phyloP scores from a whole-genome alignment of 1,284 basidiomycete genomes.

The Neonothopanus nambi region DNA sequence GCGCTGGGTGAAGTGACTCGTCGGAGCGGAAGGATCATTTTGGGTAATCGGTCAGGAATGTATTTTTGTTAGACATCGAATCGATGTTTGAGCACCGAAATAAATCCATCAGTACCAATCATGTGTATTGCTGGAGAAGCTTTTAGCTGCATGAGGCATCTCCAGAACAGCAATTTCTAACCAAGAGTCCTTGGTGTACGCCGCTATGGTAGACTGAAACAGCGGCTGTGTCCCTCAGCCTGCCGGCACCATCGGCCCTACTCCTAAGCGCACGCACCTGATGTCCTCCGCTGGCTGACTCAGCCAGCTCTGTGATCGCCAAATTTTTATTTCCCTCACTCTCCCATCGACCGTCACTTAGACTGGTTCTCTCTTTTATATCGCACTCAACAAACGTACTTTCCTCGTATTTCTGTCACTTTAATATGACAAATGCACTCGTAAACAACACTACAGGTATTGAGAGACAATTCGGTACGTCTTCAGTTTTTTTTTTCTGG shows the following conservation, averaged over 20 bases:
- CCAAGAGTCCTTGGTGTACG: background rate
- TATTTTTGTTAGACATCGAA: constrained; percentile 32
- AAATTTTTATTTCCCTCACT: constrained; percentile 6
- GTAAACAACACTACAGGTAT: constrained; percentile 78
- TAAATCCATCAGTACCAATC: too few relatives aligned
- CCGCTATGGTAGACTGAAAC: background rate
- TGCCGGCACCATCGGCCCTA: too few relatives aligned
- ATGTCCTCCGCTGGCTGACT: too few relatives aligned
- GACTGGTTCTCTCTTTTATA: constrained; percentile 13
- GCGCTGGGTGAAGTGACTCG: constrained; percentile 48
- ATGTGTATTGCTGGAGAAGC: too few relatives aligned
- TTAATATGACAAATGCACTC: constrained; percentile 87
- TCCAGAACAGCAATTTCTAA: background rate
- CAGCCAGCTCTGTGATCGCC: background rate
- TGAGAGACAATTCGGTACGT: constrained; percentile 82
- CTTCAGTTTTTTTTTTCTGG: constrained; percentile 13
- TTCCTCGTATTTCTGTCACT: constrained; percentile 29
- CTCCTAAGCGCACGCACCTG: too few relatives aligned
- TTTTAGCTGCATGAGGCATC: background rate
- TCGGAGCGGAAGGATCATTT: constrained; percentile 43
- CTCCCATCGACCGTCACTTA: constrained; percentile 15
- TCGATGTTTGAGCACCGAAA: too few relatives aligned
- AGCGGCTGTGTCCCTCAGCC: too few relatives aligned
- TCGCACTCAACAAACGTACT: constrained; percentile 1
- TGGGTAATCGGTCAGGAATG: constrained; percentile 47